phyloP scores from a whole-genome alignment of 129 eudicot species.

The Heracleum sosnowskyi region DNA sequence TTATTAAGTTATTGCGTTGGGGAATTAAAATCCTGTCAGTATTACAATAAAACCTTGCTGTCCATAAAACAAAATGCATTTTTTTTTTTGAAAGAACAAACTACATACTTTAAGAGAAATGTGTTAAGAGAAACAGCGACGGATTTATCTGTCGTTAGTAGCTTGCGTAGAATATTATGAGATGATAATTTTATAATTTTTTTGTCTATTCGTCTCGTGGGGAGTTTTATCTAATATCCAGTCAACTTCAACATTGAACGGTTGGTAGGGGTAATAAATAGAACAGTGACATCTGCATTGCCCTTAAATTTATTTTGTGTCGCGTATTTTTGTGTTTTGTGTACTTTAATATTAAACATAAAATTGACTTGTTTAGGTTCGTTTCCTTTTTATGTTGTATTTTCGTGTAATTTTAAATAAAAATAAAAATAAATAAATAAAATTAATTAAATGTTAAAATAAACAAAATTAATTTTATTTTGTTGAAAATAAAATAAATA shows the following conservation, averaged over 20 bases:
- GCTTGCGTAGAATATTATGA: background rate
- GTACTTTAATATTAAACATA: too few species aligned
- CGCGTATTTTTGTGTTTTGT: too few species aligned
- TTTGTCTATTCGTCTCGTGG: background rate
- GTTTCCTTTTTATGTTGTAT: too few species aligned
- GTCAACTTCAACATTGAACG: constrained; percentile 8
- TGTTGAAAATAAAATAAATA: too few species aligned
- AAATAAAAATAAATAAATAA: too few species aligned
- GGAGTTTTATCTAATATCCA: background rate
- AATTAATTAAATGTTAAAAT: too few species aligned
- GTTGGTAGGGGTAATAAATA: constrained; percentile 12
- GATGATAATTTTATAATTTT: background rate
- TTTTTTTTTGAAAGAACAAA: too few species aligned
- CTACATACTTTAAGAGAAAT: background rate
- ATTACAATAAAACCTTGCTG: background rate
- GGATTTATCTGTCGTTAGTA: background rate
- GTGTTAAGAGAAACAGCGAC: background rate
- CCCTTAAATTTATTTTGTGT: too few species aligned
- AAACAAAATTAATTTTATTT: too few species aligned
- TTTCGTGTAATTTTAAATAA: too few species aligned
- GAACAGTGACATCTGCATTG: background rate
- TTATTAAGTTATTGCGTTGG: background rate
- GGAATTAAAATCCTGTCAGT: background rate
- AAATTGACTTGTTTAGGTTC: too few species aligned
- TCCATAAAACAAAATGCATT: background rate